A percentile compares a stretch with the other conserved stretches of the same genome.
phyloP scores from a whole-genome alignment of 1,284 basidiomycete species.

The Ganoderma lucidum region DNA sequence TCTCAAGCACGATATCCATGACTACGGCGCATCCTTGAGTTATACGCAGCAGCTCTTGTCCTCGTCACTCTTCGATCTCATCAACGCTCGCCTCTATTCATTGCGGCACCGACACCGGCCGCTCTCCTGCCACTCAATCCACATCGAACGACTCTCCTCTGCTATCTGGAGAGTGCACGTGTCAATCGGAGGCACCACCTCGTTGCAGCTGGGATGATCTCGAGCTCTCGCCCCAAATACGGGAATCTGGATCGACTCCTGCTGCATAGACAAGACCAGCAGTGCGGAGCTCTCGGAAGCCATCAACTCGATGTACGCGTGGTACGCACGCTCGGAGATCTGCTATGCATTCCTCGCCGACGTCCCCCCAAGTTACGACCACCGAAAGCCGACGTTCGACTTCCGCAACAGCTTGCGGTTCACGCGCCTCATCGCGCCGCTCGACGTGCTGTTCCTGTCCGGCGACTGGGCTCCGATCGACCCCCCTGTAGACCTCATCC shows the following conservation, averaged over 20 bases:
- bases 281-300: constrained; percentile 2
- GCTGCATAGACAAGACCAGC: constrained; percentile 1
- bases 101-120: neutral
- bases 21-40: neutral
- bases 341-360: constrained; percentile 2
- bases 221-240: neutral
- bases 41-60: neutral
- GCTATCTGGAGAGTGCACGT: neutral
- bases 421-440: constrained; percentile 4
- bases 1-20: neutral
- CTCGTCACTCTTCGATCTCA: neutral
- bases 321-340: neutral
- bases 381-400: neutral
- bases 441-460: neutral
- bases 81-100: neutral
- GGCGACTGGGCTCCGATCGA: constrained; percentile 1
- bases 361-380: neutral
- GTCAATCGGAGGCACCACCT: neutral
- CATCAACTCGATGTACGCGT: constrained; percentile 8
- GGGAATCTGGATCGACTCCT: constrained; percentile 3
- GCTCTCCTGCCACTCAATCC: neutral
- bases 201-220: neutral
- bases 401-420: neutral
- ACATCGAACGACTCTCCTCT: neutral
- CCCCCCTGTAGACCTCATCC: neutral